Percentiles rank a stretch among this genome's conserved stretches.
Conservation (phyloP, 2,329 filamentous ascomycete species). For the Paecilomyces formosus region DNA sequence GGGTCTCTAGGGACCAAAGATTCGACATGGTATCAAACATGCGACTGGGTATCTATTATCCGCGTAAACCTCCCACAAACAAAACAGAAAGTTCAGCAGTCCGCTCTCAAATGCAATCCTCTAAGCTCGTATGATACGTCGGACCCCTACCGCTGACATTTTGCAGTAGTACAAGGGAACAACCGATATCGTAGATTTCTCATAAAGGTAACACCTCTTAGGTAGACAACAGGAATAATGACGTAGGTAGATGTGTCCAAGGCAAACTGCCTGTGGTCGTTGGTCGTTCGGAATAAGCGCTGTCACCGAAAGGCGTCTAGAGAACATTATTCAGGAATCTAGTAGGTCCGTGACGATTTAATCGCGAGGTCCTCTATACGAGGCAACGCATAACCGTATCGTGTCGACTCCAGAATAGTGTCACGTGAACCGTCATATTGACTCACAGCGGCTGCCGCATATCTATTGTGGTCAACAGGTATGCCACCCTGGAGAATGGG, state of each 20-base stretch:
- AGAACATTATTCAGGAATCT: background rate
- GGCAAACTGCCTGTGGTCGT: conserved; percentile 15
- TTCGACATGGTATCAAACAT: background rate
- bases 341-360: background rate
- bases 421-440: conserved; percentile 10
- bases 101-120: background rate
- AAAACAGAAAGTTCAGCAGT: background rate
- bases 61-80: background rate
- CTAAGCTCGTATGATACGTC: background rate
- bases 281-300: conserved; percentile 9
- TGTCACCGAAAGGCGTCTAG: conserved; percentile 3
- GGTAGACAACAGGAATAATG: conserved; percentile 11
- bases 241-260: conserved; percentile 14
- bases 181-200: conserved; percentile 11
- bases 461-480: conserved; percentile 1
- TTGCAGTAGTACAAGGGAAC: background rate
- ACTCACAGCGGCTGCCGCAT: conserved; percentile 7
- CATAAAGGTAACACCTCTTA: conserved; percentile 12
- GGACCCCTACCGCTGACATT: background rate
- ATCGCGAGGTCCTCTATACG: background rate
- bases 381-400: conserved; percentile 12
- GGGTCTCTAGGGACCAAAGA: background rate
- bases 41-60: background rate
- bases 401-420: conserved; percentile 9
- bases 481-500: background rate